Base-by-base conservation (phyloP, 345 rosid genomes). In the Camelina sativa region DNA sequence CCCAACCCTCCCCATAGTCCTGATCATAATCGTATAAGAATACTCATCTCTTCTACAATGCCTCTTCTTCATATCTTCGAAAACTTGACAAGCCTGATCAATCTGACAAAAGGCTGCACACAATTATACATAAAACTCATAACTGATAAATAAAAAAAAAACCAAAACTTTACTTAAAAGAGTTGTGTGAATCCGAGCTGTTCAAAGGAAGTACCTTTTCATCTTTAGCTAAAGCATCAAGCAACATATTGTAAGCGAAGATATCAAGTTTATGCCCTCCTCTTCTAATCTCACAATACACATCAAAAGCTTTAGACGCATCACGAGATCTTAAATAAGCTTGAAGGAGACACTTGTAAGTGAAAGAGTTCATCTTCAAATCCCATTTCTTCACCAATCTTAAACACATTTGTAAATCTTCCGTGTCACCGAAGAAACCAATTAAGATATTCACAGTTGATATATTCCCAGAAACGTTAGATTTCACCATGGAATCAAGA, bases 201-300 rank as follows among this genome's bases (percentile, higher is more conserved):
- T 60, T 16, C 3, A 57, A 51, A 62, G 83, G 30, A 9, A 69
- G 68, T 70, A 92, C 97, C 97, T 88, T 87, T 20, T 71, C 71
- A 78, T 92, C 89, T 79, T 90, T 88, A 20, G 87, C 96, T 65
- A 91, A 86, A 78, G 93, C 89, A 82, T 94, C 88, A 85, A 94
- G 73, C 74, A 94, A 76, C 98, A 94, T 94, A 66, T 94, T 94
- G 75, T 86, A 94, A 55, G 84, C 92, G 47, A 94, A 90, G 38
- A 89, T 74, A 47, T 94, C 97, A 62, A 94, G 81, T 62, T 80
- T 84, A 69, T 86, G 85, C 4, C 93, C 89, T 80, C 81, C 87
- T 83, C 82, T 83, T 76, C 81, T 86, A 86, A 94, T 86, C 80
- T 88, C 91, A 57, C 69, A 20, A 66, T 91, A 94, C 74, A 85